Percentiles rank a stretch among this genome's conserved stretches.
Conservation (phyloP, 768 basidiomycete species). For the Collybiopsis luxurians region DNA sequence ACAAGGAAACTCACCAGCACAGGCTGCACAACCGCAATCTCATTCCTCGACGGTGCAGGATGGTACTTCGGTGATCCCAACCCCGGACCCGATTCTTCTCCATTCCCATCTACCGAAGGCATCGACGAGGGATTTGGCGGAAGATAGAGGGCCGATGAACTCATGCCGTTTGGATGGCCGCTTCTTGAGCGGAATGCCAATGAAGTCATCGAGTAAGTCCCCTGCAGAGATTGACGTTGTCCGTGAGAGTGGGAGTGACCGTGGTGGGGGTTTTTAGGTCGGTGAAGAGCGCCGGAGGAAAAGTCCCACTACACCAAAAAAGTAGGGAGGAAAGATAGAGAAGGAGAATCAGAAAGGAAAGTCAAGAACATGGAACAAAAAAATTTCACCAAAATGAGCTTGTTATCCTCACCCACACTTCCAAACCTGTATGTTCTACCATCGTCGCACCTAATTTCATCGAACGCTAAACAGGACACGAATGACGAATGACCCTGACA, state of each 20-base stretch:
- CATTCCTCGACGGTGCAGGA: slow-evolving; percentile 86
- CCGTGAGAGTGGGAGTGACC: slow-evolving; percentile 50
- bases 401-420: slow-evolving; percentile 96
- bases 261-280: slow-evolving; percentile 57
- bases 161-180: slow-evolving; percentile 37
- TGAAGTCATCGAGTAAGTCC: slow-evolving; percentile 65
- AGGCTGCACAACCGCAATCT: slow-evolving; percentile 87
- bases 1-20: slow-evolving; percentile 59
- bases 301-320: slow-evolving; percentile 78
- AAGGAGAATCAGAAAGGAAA: slow-evolving; percentile 6
- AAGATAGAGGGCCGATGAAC: slow-evolving; percentile 36
- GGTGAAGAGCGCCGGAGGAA: slow-evolving; percentile 84
- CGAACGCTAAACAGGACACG: slow-evolving; percentile 86
- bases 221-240: slow-evolving; percentile 63
- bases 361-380: background rate
- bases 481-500: slow-evolving; percentile 98
- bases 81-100: slow-evolving; percentile 3
- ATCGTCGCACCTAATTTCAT: slow-evolving; percentile 76
- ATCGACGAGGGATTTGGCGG: slow-evolving; percentile 30
- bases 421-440: slow-evolving; percentile 92
- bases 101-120: slow-evolving; percentile 35
- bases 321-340: background rate
- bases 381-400: slow-evolving; percentile 69
- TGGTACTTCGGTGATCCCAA: slow-evolving; percentile 58
- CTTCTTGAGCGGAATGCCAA: slow-evolving; percentile 50